Percentiles rank a stretch among this genome's conserved stretches.
These are phyloP conservation scores for Massarina eburnea DNA, from an alignment of 2,329 filamentous ascomycete genomes.

Conservation along the genomic window DNA sequence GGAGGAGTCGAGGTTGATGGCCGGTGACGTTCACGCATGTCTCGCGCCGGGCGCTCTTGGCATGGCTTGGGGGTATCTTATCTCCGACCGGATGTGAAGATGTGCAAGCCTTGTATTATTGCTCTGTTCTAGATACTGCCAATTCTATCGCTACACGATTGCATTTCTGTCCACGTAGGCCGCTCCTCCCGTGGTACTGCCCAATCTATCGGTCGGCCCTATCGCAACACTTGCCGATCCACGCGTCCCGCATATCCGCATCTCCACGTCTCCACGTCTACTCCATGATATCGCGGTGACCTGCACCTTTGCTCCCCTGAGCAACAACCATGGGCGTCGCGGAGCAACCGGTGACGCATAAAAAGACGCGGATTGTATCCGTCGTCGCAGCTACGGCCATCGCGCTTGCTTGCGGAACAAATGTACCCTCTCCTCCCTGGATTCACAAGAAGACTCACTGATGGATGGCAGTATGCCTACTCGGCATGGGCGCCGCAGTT, in stretches of 20 bases:
- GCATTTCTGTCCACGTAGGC: no score
- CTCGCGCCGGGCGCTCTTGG: conserved; percentile 1
- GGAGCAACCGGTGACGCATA: conserved; percentile 44
- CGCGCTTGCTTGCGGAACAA: conserved; percentile 87
- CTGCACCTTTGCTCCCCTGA: conserved; percentile 13
- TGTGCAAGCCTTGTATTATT: not conserved
- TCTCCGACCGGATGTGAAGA: conserved; percentile 3
- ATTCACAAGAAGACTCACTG: conserved; percentile 18
- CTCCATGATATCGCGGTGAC: conserved; percentile 24
- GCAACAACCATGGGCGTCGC: conserved; percentile 26
- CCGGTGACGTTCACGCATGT: conserved; percentile 8
- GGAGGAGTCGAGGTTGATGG: conserved; percentile 6
- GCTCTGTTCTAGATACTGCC: no score
- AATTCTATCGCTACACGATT: no score
- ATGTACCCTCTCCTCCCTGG: conserved; percentile 56
- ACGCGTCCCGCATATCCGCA: conserved; percentile 6
- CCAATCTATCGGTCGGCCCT: no score
- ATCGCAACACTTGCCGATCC: conserved; percentile 1
- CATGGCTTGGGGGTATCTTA: not conserved
- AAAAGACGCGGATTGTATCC: conserved; percentile 73
- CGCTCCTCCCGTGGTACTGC: no score
- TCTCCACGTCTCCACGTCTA: conserved; percentile 3
- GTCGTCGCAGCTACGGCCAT: conserved; percentile 84
- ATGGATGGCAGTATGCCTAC: conserved; percentile 78
- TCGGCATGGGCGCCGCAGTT: conserved; percentile 98